Base-by-base conservation (phyloP, 306 rosid species). In the Corylus avellana region DNA sequence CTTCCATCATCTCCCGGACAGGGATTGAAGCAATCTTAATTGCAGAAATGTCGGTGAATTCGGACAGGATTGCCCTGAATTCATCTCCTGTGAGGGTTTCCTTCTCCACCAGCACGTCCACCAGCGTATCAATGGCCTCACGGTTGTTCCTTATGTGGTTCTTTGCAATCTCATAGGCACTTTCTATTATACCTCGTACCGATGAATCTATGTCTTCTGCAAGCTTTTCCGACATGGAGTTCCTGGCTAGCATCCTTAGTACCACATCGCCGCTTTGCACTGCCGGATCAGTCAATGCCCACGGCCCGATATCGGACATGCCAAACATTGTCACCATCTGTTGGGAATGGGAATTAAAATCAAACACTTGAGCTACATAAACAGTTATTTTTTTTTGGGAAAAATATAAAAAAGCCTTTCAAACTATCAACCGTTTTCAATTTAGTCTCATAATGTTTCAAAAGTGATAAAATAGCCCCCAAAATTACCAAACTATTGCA, bases 261-360 rank as follows among this genome's bases (percentile, higher is more conserved):
- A 90, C 93, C 7, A 92, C 80, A 74, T 92, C 94, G 79, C 90
- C 68, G 77, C 85, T 92, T 68, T 86, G 91, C 4, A 47, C 79
- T 17, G 86, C 47, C 0, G 94, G 91, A 27, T 90, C 94, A 54
- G 66, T 89, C 73, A 92, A 55, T 35, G 92, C 70, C 97, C 91
- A 90, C 12, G 97, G 95, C 46, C 97, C 95, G 48, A 92, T 92
- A 84, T 92, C 92, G 18, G 95, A 92, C 97, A 92, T 92, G 29
- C 95, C 97, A 86, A 74, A 90, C 79, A 32, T 79, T 75, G 97
- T 92, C 12, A 92, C 93, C 97, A 92, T 92, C 90, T 89, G 92
- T 56, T 57, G 18, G 70, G 59, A 58, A 32, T 32, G 35, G 35
- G 2, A 32, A 32, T 32, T 32, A 75, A 42, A 17, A 18, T 14